phyloP scores from a whole-genome alignment of 1,284 basidiomycete species.

The Paramarasmius palmivorus region DNA sequence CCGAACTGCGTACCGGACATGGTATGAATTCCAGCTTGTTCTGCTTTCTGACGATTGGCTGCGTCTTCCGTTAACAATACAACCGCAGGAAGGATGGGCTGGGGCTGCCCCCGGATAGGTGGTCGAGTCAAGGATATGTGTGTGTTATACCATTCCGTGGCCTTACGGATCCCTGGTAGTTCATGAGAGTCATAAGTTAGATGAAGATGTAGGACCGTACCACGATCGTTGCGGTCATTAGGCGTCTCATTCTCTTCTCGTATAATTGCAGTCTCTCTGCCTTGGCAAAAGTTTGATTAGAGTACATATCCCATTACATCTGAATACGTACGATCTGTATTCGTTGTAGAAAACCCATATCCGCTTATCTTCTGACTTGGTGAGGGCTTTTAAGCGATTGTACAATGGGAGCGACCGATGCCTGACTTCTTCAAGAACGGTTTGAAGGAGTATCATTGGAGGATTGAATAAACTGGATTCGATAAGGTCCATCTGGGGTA shows the following conservation, averaged over 20 bases:
- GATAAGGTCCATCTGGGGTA: slow-evolving; percentile 94
- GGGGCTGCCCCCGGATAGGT: slow-evolving; percentile 47
- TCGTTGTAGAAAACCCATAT: slow-evolving; percentile 94
- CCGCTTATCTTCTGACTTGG: slow-evolving; percentile 78
- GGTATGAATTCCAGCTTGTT: slow-evolving; percentile 65
- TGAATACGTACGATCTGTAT: slow-evolving; percentile 67
- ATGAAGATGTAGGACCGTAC: slow-evolving; percentile 38
- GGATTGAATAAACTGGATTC: slow-evolving; percentile 74
- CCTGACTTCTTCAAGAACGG: slow-evolving; percentile 93
- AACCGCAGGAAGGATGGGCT: slow-evolving; percentile 55
- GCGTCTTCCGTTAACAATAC: slow-evolving; percentile 90
- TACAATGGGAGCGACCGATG: slow-evolving; percentile 93
- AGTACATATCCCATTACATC: slow-evolving; percentile 18
- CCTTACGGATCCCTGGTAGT: slow-evolving; percentile 78
- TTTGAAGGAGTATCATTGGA: slow-evolving; percentile 90
- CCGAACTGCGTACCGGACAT: slow-evolving; percentile 52
- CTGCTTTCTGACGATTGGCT: slow-evolving; percentile 80
- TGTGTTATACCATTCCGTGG: slow-evolving; percentile 81
- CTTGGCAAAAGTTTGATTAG: slow-evolving; percentile 12
- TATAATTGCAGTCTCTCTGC: slow-evolving; percentile 77
- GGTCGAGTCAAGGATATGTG: slow-evolving; percentile 64
- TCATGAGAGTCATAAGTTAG: not conserved
- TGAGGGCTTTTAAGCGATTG: slow-evolving; percentile 84
- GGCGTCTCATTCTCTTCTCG: slow-evolving; percentile 76
- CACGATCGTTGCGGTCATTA: slow-evolving; percentile 92